Conservation (phyloP, 768 basidiomycete genomes). For the Suillus occidentalis region DNA sequence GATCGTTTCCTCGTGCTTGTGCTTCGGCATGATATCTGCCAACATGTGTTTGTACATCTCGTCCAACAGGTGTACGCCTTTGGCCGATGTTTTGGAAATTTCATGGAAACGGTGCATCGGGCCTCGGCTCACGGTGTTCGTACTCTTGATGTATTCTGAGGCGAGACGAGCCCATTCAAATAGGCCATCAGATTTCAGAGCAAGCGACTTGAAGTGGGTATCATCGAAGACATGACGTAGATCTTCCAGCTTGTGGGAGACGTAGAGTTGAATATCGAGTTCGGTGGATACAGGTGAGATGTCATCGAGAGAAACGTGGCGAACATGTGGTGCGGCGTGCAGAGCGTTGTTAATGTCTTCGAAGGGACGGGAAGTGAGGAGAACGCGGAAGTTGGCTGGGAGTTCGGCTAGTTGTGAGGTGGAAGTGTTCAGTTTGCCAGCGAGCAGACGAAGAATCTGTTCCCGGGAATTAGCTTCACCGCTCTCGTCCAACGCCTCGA, state of each 20-base stretch:
- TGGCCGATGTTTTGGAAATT: neutral
- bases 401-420: neutral
- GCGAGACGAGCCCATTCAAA: slow-evolving; percentile 12
- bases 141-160: slow-evolving; percentile 12
- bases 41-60: slow-evolving; percentile 1
- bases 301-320: neutral
- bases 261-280: slow-evolving; percentile 4
- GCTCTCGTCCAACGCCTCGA: slow-evolving; percentile 26
- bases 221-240: neutral
- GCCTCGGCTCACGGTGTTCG: neutral
- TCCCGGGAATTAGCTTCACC: slow-evolving; percentile 7
- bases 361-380: slow-evolving; percentile 17
- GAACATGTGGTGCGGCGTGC: neutral
- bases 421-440: neutral
- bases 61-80: slow-evolving; percentile 5
- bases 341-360: slow-evolving; percentile 11
- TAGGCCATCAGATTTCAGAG: slow-evolving; percentile 7
- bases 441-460: slow-evolving; percentile 15
- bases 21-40: neutral
- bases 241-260: neutral
- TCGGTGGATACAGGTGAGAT: neutral
- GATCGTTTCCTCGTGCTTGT: neutral
- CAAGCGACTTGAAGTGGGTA: neutral
- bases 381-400: slow-evolving; percentile 14
- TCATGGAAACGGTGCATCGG: neutral